Evolutionary conservation across 1,284 basidiomycete genomes (phyloP).

Genomic region (Xerocomus amazonicus): DNA sequence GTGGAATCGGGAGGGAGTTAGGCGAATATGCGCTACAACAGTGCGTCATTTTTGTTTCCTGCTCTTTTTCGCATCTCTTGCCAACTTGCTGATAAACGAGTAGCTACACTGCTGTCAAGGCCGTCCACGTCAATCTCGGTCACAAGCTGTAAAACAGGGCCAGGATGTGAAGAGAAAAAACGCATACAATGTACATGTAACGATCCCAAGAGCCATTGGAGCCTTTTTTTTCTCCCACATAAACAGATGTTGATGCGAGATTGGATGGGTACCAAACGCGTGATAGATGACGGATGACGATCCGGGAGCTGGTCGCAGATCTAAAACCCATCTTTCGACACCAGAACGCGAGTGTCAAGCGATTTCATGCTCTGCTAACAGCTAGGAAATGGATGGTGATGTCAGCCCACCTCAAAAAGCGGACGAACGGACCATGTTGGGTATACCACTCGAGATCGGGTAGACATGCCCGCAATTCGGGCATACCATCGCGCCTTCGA

Average conservation of each 20-base stretch:
- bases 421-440: constrained; percentile 76
- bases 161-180: background rate
- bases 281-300: no score
- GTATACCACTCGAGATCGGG: constrained; percentile 91
- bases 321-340: background rate
- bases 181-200: no score
- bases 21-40: background rate
- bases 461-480: constrained; percentile 91
- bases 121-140: background rate
- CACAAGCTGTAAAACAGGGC: background rate
- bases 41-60: background rate
- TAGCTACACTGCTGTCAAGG: background rate
- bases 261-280: no score
- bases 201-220: no score
- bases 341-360: constrained; percentile 33
- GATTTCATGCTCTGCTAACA: constrained; percentile 90
- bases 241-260: no score
- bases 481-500: constrained; percentile 93
- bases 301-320: no score
- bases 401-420: background rate
- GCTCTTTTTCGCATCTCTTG: no score
- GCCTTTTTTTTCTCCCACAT: no score
- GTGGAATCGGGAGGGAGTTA: constrained; percentile 37
- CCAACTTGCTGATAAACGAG: background rate
- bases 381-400: constrained; percentile 41